Evolutionary conservation across 192 early-diverging fungal species (phyloP).

Genomic region (Coemansia sp.): DNA sequence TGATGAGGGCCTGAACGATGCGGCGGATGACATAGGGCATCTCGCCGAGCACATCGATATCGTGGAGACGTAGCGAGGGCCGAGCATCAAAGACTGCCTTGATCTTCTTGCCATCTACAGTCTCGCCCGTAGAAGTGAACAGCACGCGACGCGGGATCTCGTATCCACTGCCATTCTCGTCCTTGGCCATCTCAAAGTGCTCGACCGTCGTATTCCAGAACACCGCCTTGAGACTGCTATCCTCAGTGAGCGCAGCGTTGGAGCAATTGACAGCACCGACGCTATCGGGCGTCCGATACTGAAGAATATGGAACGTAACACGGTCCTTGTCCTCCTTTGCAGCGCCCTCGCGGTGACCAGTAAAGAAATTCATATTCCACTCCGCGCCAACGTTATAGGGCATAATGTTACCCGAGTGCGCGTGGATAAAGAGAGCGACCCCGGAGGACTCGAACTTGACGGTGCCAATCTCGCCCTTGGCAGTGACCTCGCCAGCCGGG

Average conservation of each 20-base stretch:
- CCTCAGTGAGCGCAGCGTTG: slow-evolving; percentile 71
- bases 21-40: slow-evolving; percentile 90
- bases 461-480: slow-evolving; percentile 74
- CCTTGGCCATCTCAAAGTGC: slow-evolving; percentile 58
- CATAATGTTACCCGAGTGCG: slow-evolving; percentile 77
- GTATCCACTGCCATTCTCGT: slow-evolving; percentile 85
- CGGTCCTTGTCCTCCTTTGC: slow-evolving; percentile 57
- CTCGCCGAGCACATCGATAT: slow-evolving; percentile 88
- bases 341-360: slow-evolving; percentile 63
- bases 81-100: slow-evolving; percentile 66
- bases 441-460: slow-evolving; percentile 64
- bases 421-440: slow-evolving; percentile 78
- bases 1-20: slow-evolving; percentile 89
- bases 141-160: slow-evolving; percentile 71
- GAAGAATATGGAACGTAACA: slow-evolving; percentile 58
- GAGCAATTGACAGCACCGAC: slow-evolving; percentile 69
- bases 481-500: slow-evolving; percentile 73
- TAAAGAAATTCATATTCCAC: slow-evolving; percentile 88
- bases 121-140: slow-evolving; percentile 81
- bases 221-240: slow-evolving; percentile 70
- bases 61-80: slow-evolving; percentile 68
- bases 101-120: slow-evolving; percentile 65
- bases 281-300: slow-evolving; percentile 78
- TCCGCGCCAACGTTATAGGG: slow-evolving; percentile 80
- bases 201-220: slow-evolving; percentile 73